Evolutionary conservation across 768 basidiomycete genomes (phyloP).

Genomic region (Xanthoconium purpureum): DNA sequence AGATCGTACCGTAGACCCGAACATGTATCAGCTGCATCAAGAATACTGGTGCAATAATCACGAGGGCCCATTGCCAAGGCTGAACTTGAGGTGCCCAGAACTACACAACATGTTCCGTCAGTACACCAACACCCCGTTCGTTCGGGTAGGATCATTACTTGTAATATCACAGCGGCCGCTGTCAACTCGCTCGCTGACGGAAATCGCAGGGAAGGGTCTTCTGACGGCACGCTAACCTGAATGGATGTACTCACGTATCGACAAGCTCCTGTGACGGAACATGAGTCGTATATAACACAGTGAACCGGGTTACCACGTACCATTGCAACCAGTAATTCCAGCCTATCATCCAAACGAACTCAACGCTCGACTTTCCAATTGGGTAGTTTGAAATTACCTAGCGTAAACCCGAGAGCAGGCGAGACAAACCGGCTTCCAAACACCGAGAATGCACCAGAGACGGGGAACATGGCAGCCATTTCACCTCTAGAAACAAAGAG

Average conservation of each 20-base stretch:
- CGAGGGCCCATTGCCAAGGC: conserved; percentile 55
- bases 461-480: conserved; percentile 63
- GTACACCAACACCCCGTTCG: not conserved
- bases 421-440: conserved; percentile 60
- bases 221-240: not conserved
- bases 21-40: conserved; percentile 53
- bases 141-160: conserved; percentile 24
- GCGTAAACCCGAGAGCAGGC: conserved; percentile 56
- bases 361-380: not conserved
- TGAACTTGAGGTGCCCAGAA: conserved; percentile 48
- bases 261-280: conserved; percentile 32
- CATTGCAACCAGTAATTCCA: conserved; percentile 61
- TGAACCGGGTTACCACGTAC: conserved; percentile 16
- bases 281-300: not conserved
- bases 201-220: not conserved
- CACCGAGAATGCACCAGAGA: conserved; percentile 58
- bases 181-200: conserved; percentile 53
- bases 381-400: conserved; percentile 33
- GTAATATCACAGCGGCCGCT: conserved; percentile 52
- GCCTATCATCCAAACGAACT: conserved; percentile 26
- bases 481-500: conserved; percentile 44
- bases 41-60: conserved; percentile 54
- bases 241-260: conserved; percentile 34
- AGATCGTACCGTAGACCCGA: conserved; percentile 49
- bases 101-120: conserved; percentile 5